Evolutionary conservation across 148 eudicot genomes (phyloP), one percentile per base, ranked within the genome.

Genomic region (Rhododendron griersonianum): DNA sequence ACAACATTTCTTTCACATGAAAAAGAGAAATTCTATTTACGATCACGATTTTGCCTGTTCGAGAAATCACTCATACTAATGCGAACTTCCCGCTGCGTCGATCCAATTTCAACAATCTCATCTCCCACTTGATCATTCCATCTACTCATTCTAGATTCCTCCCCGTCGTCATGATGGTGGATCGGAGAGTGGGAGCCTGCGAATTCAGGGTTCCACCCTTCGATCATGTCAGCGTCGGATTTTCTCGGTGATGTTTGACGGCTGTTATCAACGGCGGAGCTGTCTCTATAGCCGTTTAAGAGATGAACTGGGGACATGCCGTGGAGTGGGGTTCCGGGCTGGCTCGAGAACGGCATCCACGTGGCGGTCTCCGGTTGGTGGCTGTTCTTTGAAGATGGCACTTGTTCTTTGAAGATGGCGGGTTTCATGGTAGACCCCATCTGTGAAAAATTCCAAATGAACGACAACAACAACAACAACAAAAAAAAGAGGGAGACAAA

Each of bases 341-440:
- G 87, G 65, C 88, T 87, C 5, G 89, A 57, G 44, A 73, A 33
- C 7, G 89, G 87, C 30, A 14, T 63, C 11, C 11, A 11, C 2
- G 14, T 11, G 33, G 33, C 23, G 87, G 53, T n/a, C 6, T 85
- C 51, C 41, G 44, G 41, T 75, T 71, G 47, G 71, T 82, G 85
- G 47, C 80, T 45, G 2, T 78, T 73, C 71, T 87, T 88, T 73
- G 87, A 2, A 93, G 80, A 82, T 1, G 87, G 92, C 2, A 93
- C 90, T 75, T 86, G 85, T 15, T 89, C 93, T 2, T 89, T 87
- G 88, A 91, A 93, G 45, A 93, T 87, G 2, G 92, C 87, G 44
- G 93, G 88, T 57, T 89, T 93, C 94, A 91, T 90, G 18, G 76
- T 93, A 15, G 94, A 90, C 8, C 95, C 93, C 95, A 93, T 93